phyloP scores from a whole-genome alignment of 192 early-diverging fungal species.

The Umbelopsis sp. region DNA sequence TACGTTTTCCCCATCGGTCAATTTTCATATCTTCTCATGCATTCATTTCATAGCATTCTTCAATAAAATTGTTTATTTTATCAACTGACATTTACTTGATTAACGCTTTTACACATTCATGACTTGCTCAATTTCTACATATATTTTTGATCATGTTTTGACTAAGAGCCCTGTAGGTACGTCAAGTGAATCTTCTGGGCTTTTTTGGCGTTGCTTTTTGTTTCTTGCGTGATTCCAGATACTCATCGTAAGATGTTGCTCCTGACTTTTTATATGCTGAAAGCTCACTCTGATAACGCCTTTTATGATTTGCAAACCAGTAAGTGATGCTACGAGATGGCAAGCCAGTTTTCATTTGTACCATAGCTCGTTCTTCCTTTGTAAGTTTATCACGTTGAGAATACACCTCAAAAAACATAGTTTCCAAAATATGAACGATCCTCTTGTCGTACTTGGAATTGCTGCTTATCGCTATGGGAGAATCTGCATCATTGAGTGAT shows the following conservation, averaged over 20 bases:
- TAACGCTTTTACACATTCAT: too few species aligned
- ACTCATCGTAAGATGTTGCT: not conserved
- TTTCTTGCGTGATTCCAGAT: not conserved
- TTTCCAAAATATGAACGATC: conserved; percentile 33
- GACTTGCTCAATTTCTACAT: not conserved
- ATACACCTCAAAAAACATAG: conserved; percentile 34
- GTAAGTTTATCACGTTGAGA: conserved; percentile 34
- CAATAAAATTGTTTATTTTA: too few species aligned
- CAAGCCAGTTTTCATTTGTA: conserved; percentile 30
- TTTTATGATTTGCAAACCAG: conserved; percentile 43
- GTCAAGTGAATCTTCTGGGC: too few species aligned
- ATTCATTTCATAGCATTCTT: not conserved
- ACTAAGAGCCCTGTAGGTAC: too few species aligned
- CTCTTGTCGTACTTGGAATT: conserved; percentile 24
- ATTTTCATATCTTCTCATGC: not conserved
- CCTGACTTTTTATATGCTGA: conserved; percentile 20
- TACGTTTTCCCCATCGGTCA: not conserved
- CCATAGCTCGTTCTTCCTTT: conserved; percentile 31
- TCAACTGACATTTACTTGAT: too few species aligned
- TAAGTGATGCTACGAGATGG: conserved; percentile 39
- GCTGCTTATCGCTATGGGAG: not conserved
- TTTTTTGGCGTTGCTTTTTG: not conserved
- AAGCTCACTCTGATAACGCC: conserved; percentile 25
- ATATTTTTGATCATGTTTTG: not conserved
- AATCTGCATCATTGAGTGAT: not conserved